A percentile compares a stretch with the other conserved stretches of the same genome.
Evolutionary conservation across 2,329 filamentous ascomycete genomes (phyloP).

Genomic region (Coniochaeta sp.): DNA sequence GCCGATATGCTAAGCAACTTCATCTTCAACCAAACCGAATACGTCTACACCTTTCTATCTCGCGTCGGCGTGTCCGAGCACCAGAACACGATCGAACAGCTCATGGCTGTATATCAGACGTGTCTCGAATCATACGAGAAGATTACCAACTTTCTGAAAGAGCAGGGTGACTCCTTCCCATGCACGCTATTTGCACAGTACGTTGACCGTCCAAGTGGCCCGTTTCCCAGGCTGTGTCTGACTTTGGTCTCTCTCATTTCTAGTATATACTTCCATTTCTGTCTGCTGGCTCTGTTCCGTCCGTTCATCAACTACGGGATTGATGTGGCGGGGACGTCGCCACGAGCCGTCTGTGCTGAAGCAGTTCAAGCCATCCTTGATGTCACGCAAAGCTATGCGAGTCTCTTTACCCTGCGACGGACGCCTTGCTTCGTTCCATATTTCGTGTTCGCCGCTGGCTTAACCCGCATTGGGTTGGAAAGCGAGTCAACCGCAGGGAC

Average conservation of each 20-base stretch:
- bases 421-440: conserved; percentile 24
- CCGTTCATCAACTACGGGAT: conserved; percentile 2
- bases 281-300: conserved; percentile 5
- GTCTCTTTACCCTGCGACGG: conserved; percentile 21
- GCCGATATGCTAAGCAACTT: not conserved
- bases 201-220: too few relatives aligned
- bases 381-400: conserved; percentile 21
- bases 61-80: not conserved
- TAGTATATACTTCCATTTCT: conserved; percentile 9
- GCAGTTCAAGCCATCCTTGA: conserved; percentile 24
- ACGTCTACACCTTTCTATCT: conserved; percentile 2
- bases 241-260: not conserved
- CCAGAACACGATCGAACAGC: not conserved
- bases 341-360: conserved; percentile 21
- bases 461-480: not conserved
- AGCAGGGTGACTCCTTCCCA: not conserved
- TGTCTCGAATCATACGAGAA: conserved; percentile 6
- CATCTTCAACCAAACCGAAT: conserved; percentile 4
- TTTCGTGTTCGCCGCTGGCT: conserved; percentile 15
- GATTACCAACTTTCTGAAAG: not conserved
- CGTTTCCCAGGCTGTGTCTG: too few relatives aligned
- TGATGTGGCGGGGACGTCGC: conserved; percentile 7
- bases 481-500: too few relatives aligned
- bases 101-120: conserved; percentile 3
- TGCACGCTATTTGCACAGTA: conserved; percentile 6